These are phyloP conservation scores for Kazachstania viticola DNA, from an alignment of 805 yeast species.

Conservation along the genomic window DNA sequence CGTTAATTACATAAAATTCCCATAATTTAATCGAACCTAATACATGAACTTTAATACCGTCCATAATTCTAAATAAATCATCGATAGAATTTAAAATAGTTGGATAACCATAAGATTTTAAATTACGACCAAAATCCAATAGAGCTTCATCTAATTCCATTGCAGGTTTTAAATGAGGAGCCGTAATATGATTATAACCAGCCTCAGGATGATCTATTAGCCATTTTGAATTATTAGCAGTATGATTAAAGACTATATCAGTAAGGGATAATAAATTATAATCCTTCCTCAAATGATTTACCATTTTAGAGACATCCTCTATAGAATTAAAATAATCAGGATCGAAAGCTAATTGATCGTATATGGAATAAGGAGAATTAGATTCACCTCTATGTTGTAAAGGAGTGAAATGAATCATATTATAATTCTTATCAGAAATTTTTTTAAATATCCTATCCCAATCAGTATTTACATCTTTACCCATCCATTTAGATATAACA, in stretches of 20 bases:
- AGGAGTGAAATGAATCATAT: slow-evolving; percentile 95
- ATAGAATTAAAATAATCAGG: slow-evolving; percentile 45
- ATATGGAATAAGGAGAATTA: slow-evolving; percentile 86
- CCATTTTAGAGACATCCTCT: slow-evolving; percentile 42
- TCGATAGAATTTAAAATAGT: slow-evolving; percentile 35
- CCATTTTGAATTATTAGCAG: slow-evolving; percentile 88
- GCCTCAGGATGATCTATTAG: slow-evolving; percentile 75
- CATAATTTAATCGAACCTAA: slow-evolving; percentile 59
- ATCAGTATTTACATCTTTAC: slow-evolving; percentile 46
- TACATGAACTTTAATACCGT: slow-evolving; percentile 59
- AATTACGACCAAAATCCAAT: slow-evolving; percentile 47
- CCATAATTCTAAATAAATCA: slow-evolving; percentile 53
- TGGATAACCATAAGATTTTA: slow-evolving; percentile 53
- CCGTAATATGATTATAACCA: slow-evolving; percentile 77
- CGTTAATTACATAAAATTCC: slow-evolving; percentile 78
- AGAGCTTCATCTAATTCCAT: slow-evolving; percentile 70
- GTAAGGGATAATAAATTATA: slow-evolving; percentile 67
- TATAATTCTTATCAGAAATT: slow-evolving; percentile 69
- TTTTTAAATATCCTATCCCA: slow-evolving; percentile 62
- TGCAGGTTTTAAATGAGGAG: slow-evolving; percentile 81
- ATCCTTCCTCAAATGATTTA: slow-evolving; percentile 37
- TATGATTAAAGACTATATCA: slow-evolving; percentile 90
- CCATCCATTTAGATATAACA: slow-evolving; percentile 87
- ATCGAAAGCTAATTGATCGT: slow-evolving; percentile 75
- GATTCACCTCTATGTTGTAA: slow-evolving; percentile 82